Evolutionary conservation across 805 yeast genomes (phyloP), one percentile per base, ranked within the genome.

Genomic region (Sungouiella thailandica): DNA sequence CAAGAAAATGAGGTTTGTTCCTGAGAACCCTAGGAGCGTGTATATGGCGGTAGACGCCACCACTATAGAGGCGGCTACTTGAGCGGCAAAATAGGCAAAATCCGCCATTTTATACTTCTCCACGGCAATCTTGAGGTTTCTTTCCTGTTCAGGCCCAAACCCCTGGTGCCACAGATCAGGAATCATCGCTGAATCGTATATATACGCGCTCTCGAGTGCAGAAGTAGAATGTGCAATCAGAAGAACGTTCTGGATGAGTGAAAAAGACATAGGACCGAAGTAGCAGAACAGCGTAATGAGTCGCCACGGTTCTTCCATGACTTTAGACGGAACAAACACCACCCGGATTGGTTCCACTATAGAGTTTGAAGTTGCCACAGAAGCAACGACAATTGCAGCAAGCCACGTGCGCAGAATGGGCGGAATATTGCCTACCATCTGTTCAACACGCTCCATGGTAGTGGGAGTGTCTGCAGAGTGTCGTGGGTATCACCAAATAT

Each of bases 221-320:
- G 53, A 37, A 17, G 50, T 41, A 9, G 55, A 48, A 24, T 44
- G 37, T 19, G 49, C 39, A 3, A 53, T 36, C 19, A 51, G 41
- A 36, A 40, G 43, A 9, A 57, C 19, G 13, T 35, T 33, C 15
- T 57, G 43, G 11, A 57, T n/a, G 26, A 56, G 40, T 12, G 43
- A 37, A 25, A 56, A 15, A 26, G 49, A 45, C 13, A 58, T 41
- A 22, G 49, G 54, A 4, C 58, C 65, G 32, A 58, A 53, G 28
- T 48, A 56, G 39, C 56, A 55, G 43, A 63, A 65, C 11, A 62
- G 46, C 10, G 68, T 56, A 11, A 60, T 13, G 10, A 62, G 34
- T 24, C 70, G 43, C 70, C 70, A 65, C 6, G 60, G 63, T 45
- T 65, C 61, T n/a, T 33, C 33, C 17, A 43, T 20, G 17, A 60